Percentiles rank a stretch among this genome's conserved stretches.
These are phyloP conservation scores for Grigorovia humatica DNA, from an alignment of 805 yeast genomes.

Conservation along the genomic window DNA sequence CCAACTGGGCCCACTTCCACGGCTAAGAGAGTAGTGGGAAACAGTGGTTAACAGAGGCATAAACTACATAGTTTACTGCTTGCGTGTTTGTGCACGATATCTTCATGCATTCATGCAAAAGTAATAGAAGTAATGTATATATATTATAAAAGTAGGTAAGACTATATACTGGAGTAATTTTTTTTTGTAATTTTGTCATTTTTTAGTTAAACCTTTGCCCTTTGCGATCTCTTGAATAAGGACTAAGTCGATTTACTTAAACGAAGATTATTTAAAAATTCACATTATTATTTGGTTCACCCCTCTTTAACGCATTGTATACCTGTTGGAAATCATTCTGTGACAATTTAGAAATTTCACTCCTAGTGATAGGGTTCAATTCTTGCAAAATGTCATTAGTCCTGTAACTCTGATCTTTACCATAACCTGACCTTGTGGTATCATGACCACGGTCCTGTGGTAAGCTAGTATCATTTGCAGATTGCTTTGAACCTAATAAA, in stretches of 20 bases:
- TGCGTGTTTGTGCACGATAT: no score
- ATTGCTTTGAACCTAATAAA: not conserved
- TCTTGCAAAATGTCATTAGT: not conserved
- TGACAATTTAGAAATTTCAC: constrained; percentile 14
- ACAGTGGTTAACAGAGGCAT: no score
- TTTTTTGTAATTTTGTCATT: not conserved
- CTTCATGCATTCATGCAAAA: not conserved
- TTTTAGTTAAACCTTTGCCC: no score
- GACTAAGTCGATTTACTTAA: no score
- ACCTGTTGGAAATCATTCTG: constrained; percentile 17
- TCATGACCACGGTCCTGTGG: constrained; percentile 1
- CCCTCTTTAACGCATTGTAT: constrained; percentile 14
- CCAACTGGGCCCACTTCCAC: no score
- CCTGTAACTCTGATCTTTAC: not conserved
- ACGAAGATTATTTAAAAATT: constrained; percentile 6
- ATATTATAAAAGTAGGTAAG: not conserved
- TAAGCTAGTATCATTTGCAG: constrained; percentile 1
- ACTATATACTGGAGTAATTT: not conserved
- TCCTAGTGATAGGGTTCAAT: constrained; percentile 4
- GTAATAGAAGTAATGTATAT: not conserved
- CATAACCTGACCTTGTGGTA: not conserved
- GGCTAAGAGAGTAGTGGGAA: no score
- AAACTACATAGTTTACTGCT: no score
- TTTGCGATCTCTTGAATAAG: no score
- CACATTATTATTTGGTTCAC: constrained; percentile 22